Percentiles rank a stretch among this genome's conserved stretches.
These are phyloP conservation scores for Alloteropsis angusta DNA, from an alignment of 202 grass and related monocot species.

Conservation along the genomic window DNA sequence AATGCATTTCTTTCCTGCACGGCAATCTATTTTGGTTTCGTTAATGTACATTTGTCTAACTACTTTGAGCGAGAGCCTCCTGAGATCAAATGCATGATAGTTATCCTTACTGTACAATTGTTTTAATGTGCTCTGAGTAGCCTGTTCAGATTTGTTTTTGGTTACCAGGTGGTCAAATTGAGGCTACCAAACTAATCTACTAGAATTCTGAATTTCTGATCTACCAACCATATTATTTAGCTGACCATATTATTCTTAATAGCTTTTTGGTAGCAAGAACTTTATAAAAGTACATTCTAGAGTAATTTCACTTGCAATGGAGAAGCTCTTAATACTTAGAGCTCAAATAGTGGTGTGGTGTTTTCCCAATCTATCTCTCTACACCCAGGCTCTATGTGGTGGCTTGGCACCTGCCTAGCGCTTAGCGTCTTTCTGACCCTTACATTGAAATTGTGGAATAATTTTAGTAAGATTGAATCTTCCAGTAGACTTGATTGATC, in stretches of 20 bases:
- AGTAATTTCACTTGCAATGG: background rate
- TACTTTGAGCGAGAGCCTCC: background rate
- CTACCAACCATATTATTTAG: background rate
- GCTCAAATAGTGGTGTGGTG: too few relatives aligned
- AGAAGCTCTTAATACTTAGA: background rate
- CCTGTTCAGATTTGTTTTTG: background rate
- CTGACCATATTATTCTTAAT: background rate
- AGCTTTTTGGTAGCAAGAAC: background rate
- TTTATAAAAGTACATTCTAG: background rate
- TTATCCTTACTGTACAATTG: background rate
- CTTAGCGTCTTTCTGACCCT: too few relatives aligned
- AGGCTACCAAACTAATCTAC: constrained; percentile 3
- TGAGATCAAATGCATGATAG: background rate
- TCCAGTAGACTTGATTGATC: background rate
- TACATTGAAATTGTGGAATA: background rate
- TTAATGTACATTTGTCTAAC: background rate
- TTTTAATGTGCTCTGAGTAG: background rate
- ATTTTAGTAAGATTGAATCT: constrained; percentile 4
- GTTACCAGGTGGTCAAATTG: background rate
- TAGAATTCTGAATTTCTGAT: background rate
- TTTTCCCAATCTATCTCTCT: too few relatives aligned
- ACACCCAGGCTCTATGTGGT: too few relatives aligned
- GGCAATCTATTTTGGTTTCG: background rate
- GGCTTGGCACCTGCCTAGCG: too few relatives aligned
- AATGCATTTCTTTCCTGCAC: background rate